A percentile compares a stretch with the other conserved stretches of the same genome.
phyloP scores from a whole-genome alignment of 345 rosid species.

The Dovyalis caffra region DNA sequence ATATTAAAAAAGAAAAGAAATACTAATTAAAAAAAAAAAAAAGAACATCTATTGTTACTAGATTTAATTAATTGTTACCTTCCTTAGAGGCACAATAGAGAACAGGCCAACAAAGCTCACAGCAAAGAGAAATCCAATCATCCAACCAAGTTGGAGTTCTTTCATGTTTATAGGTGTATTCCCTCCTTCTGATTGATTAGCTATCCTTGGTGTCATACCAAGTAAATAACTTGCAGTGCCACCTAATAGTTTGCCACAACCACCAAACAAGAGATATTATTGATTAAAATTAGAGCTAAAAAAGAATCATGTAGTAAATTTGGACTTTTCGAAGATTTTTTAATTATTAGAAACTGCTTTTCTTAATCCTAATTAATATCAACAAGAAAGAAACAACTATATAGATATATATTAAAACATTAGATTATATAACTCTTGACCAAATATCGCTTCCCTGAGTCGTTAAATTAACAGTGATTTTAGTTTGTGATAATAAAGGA shows the following conservation, averaged over 20 bases:
- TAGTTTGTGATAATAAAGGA: too few species aligned
- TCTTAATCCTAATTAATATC: background rate
- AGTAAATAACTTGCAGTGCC: slow-evolving; percentile 77
- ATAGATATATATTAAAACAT: too few species aligned
- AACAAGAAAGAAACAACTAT: background rate
- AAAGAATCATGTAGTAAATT: background rate
- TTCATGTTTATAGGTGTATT: slow-evolving; percentile 52
- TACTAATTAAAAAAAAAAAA: background rate
- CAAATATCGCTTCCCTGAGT: too few species aligned
- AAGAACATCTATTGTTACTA: too few species aligned
- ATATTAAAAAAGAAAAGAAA: background rate
- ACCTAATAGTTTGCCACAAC: slow-evolving; percentile 40
- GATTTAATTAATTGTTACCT: slow-evolving; percentile 44
- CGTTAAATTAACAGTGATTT: too few species aligned
- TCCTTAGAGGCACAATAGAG: slow-evolving; percentile 75
- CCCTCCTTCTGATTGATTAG: slow-evolving; percentile 54
- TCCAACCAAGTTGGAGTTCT: slow-evolving; percentile 65
- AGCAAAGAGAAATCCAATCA: slow-evolving; percentile 67
- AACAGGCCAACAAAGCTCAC: slow-evolving; percentile 92
- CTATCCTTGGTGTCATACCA: slow-evolving; percentile 68
- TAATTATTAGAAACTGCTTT: too few species aligned
- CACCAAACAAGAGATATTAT: background rate
- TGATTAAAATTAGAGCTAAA: too few species aligned
- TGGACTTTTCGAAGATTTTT: too few species aligned
- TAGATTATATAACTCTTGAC: too few species aligned